Percentiles rank a stretch among this genome's conserved stretches.
Evolutionary conservation across 164 flowering plant genomes (phyloP).

Genomic region (Stephania japonica): DNA sequence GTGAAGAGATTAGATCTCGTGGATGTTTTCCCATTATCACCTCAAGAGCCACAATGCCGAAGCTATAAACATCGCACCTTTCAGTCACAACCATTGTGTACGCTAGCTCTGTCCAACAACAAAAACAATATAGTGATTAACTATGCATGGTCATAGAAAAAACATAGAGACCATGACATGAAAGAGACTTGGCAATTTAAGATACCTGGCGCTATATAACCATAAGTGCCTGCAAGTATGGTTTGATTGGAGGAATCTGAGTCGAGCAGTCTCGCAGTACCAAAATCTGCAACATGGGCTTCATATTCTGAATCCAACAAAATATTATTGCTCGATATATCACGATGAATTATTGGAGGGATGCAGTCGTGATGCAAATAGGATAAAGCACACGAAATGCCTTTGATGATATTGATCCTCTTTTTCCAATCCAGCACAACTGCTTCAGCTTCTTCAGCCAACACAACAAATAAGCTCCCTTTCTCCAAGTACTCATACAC

Average conservation of each 20-base stretch:
- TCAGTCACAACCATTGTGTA: no score
- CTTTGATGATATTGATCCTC: background rate
- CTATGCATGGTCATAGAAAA: background rate
- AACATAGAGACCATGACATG: background rate
- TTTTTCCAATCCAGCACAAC: background rate
- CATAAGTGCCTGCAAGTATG: background rate
- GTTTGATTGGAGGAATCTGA: background rate
- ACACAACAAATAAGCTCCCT: background rate
- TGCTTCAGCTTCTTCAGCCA: background rate
- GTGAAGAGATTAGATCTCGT: no score
- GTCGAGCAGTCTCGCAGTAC: background rate
- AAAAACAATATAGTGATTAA: background rate
- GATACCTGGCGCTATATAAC: constrained; percentile 5
- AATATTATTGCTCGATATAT: constrained; percentile 2
- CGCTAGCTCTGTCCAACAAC: background rate
- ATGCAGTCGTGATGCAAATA: background rate
- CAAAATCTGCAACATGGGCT: background rate
- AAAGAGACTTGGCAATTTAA: background rate
- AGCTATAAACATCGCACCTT: no score
- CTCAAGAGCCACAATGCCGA: no score
- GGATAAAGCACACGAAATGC: background rate
- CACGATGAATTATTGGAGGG: background rate
- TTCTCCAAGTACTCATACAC: background rate
- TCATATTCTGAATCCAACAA: background rate
- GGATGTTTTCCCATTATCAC: no score